Percentiles rank a stretch among this genome's conserved stretches.
These are phyloP conservation scores for Pseudocercospora pini-densiflorae DNA, from an alignment of 2,329 filamentous ascomycete species.

Conservation along the genomic window DNA sequence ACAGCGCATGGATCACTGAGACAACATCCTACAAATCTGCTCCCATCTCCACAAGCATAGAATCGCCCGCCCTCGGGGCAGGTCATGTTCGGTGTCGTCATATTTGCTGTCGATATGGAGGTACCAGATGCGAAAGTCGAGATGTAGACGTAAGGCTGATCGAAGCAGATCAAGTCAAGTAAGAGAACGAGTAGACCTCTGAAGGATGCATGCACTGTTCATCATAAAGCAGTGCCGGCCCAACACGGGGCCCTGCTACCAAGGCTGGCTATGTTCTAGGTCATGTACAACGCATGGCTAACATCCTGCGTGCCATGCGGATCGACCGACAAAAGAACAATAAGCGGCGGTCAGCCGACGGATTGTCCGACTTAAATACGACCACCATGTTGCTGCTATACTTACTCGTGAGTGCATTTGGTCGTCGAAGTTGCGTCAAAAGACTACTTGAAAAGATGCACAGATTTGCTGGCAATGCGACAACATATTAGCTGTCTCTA, in stretches of 20 bases:
- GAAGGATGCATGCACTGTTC: conserved; percentile 6
- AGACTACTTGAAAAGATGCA: not conserved
- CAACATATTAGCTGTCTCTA: conserved; percentile 1
- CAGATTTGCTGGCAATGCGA: not conserved
- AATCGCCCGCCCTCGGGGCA: conserved; percentile 20
- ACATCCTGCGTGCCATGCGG: conserved; percentile 8
- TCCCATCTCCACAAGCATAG: conserved; percentile 24
- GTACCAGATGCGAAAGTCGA: not conserved
- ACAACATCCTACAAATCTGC: conserved; percentile 24
- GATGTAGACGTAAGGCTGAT: not conserved
- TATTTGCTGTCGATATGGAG: not conserved
- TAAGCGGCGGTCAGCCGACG: conserved; percentile 8
- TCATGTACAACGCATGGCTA: conserved; percentile 6
- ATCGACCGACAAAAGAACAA: conserved; percentile 8
- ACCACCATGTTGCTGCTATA: not conserved
- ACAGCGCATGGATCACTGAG: conserved; percentile 19
- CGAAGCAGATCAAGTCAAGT: not conserved
- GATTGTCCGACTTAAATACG: conserved; percentile 7
- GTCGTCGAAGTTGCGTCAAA: not conserved
- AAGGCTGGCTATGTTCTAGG: conserved; percentile 3
- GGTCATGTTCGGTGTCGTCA: conserved; percentile 19
- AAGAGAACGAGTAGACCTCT: not conserved
- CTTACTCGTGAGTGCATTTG: not conserved
- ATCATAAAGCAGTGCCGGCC: conserved; percentile 6
- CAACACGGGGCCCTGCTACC: not conserved